A percentile compares a stretch with the other conserved stretches of the same genome.
These are phyloP conservation scores for Lepidium didymum DNA, from an alignment of 345 rosid genomes.

Conservation along the genomic window DNA sequence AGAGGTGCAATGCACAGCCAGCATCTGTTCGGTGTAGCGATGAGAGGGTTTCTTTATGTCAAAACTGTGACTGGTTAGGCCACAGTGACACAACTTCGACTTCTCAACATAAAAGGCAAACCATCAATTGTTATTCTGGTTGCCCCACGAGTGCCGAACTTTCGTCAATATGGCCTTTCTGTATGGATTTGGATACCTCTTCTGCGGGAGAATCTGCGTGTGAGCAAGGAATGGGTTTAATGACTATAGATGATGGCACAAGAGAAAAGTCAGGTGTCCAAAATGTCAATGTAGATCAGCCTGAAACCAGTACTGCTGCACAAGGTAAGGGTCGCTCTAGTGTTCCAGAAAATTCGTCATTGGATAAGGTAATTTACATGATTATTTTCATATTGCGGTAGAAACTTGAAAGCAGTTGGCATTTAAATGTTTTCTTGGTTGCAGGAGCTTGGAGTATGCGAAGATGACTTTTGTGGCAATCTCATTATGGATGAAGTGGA, in stretches of 20 bases:
- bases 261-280: conserved; percentile 31
- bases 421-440: neutral
- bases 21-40: conserved; percentile 61
- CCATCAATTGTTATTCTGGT: conserved; percentile 69
- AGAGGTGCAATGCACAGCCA: conserved; percentile 76
- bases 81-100: conserved; percentile 46
- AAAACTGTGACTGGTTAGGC: conserved; percentile 81
- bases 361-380: conserved; percentile 46
- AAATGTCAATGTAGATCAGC: conserved; percentile 31
- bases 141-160: conserved; percentile 83
- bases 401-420: neutral
- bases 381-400: neutral
- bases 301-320: conserved; percentile 35
- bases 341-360: conserved; percentile 35
- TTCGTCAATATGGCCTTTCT: conserved; percentile 77
- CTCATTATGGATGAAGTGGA: conserved; percentile 77
- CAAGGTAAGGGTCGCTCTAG: conserved; percentile 34
- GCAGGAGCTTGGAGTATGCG: conserved; percentile 16
- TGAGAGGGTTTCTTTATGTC: conserved; percentile 74
- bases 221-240: conserved; percentile 71
- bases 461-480: conserved; percentile 51
- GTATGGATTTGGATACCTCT: conserved; percentile 37
- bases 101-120: conserved; percentile 63
- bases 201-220: conserved; percentile 52
- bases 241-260: conserved; percentile 65